These are phyloP conservation scores for Kodamaea fungicola DNA, from an alignment of 1,139 yeast species.

Conservation along the genomic window DNA sequence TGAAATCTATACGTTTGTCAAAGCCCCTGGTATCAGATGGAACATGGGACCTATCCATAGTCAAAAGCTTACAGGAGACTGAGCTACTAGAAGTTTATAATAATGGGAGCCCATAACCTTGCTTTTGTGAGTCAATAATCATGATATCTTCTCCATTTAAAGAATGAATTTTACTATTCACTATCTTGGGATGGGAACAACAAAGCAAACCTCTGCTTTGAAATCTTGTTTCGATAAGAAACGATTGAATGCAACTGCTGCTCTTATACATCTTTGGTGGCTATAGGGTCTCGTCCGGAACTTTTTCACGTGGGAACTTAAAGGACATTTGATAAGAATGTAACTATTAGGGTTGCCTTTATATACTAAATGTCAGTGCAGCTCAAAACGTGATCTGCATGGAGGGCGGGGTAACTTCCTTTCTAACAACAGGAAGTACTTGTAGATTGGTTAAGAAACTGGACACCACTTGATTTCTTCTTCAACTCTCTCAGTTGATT, in stretches of 20 bases:
- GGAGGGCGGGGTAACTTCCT: background rate
- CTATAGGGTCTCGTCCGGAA: too few relatives aligned
- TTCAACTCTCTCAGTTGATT: slow-evolving; percentile 4
- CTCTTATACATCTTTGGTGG: too few relatives aligned
- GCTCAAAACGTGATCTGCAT: too few relatives aligned
- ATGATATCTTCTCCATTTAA: background rate
- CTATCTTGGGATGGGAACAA: too few relatives aligned
- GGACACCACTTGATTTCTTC: slow-evolving; percentile 4
- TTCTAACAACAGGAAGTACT: slow-evolving; percentile 6
- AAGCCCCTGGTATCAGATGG: slow-evolving; percentile 1
- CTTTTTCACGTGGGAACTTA: too few relatives aligned
- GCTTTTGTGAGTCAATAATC: slow-evolving; percentile 2
- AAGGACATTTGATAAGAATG: too few relatives aligned
- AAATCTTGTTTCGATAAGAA: too few relatives aligned
- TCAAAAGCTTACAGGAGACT: slow-evolving; percentile 6
- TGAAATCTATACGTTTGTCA: slow-evolving; percentile 4
- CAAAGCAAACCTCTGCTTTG: too few relatives aligned
- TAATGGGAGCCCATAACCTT: slow-evolving; percentile 10
- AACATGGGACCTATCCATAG: background rate
- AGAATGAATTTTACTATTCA: too few relatives aligned
- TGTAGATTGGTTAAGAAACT: slow-evolving; percentile 4
- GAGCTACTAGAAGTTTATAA: slow-evolving; percentile 2
- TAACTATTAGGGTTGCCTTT: too few relatives aligned
- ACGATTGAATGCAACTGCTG: too few relatives aligned
- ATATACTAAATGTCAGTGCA: too few relatives aligned